Conservation (phyloP, 768 basidiomycete genomes). For the Pleurotus cornucopiae region DNA sequence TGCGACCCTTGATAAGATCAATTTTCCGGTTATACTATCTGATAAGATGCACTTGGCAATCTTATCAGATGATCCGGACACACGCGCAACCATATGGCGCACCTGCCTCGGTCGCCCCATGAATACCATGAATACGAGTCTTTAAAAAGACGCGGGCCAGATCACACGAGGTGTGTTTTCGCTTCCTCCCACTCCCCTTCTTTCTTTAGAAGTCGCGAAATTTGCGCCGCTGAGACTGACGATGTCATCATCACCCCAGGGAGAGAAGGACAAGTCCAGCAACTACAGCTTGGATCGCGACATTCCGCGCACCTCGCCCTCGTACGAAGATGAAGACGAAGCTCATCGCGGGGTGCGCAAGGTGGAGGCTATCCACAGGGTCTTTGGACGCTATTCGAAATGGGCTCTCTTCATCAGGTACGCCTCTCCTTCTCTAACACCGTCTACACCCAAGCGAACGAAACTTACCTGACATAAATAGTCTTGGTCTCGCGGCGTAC, state of each 20-base stretch:
- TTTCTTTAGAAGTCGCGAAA: no score
- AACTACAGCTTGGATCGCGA: not conserved
- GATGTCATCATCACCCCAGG: not conserved
- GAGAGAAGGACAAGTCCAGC: not conserved
- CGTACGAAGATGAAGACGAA: constrained; percentile 10
- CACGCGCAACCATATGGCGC: not conserved
- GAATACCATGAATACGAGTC: not conserved
- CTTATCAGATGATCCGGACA: constrained; percentile 7
- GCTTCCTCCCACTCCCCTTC: not conserved
- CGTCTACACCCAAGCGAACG: not conserved
- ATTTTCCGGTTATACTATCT: not conserved
- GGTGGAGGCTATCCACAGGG: constrained; percentile 47
- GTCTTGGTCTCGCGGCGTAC: constrained; percentile 66
- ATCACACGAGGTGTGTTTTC: not conserved
- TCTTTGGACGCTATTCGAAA: constrained; percentile 49
- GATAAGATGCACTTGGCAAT: constrained; percentile 6
- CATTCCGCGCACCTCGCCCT: not conserved
- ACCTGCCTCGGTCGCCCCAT: not conserved
- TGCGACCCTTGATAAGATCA: not conserved
- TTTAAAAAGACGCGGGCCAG: not conserved
- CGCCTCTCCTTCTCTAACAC: constrained; percentile 9
- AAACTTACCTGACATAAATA: constrained; percentile 11
- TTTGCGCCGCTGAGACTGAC: not conserved
- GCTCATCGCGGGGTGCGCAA: constrained; percentile 39
- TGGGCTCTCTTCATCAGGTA: constrained; percentile 63